Evolutionary conservation across 441 rosid genomes (phyloP).

Genomic region (Geranium incanum): DNA sequence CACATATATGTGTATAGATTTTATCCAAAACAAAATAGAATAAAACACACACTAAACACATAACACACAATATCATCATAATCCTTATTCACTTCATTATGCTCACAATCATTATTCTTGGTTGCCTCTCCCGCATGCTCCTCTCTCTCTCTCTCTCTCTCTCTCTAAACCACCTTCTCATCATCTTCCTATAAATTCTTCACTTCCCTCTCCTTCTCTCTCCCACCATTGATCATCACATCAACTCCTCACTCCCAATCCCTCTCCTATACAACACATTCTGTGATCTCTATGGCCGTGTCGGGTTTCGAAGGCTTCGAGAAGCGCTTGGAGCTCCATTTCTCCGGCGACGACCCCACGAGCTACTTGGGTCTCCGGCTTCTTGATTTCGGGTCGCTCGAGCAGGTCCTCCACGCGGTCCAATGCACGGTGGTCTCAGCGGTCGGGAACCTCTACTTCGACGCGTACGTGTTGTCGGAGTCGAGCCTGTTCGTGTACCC

Average conservation of each 20-base stretch:
- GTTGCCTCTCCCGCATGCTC: slow-evolving; percentile 97
- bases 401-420: slow-evolving; percentile 51
- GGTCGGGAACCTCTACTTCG: slow-evolving; percentile 66
- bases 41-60: too few relatives aligned
- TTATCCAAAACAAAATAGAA: slow-evolving; percentile 1
- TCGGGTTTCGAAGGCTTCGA: slow-evolving; percentile 97
- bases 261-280: too few relatives aligned
- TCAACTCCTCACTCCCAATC: too few relatives aligned
- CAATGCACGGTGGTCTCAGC: slow-evolving; percentile 94
- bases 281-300: slow-evolving; percentile 45
- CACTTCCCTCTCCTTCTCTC: slow-evolving; percentile 36
- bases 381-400: slow-evolving; percentile 61
- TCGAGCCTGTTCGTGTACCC: slow-evolving; percentile 92
- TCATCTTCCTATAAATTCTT: slow-evolving; percentile 9
- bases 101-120: slow-evolving; percentile 90
- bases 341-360: slow-evolving; percentile 43
- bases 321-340: slow-evolving; percentile 86
- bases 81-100: slow-evolving; percentile 83
- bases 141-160: slow-evolving; percentile 11
- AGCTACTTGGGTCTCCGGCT: slow-evolving; percentile 57
- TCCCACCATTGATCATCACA: slow-evolving; percentile 28
- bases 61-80: slow-evolving; percentile 28
- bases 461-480: slow-evolving; percentile 88
- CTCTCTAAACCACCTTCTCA: slow-evolving; percentile 2
- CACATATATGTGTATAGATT: too few relatives aligned